phyloP scores from a whole-genome alignment of 2,329 filamentous ascomycete genomes.

The Fusarium clavum region DNA sequence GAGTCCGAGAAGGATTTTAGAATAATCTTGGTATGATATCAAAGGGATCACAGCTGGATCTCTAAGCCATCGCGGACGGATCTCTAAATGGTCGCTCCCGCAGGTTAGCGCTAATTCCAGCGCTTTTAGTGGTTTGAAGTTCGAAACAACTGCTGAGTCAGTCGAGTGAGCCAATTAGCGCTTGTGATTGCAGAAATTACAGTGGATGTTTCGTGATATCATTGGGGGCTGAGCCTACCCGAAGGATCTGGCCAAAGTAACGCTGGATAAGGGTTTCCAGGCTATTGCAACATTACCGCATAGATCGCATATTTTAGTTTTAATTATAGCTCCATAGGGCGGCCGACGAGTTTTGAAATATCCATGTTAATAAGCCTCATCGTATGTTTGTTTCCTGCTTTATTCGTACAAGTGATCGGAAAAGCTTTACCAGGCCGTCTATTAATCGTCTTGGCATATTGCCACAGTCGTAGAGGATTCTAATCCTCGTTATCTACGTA shows the following conservation, averaged over 20 bases:
- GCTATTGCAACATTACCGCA: background rate
- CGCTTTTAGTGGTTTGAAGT: background rate
- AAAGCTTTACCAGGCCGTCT: too few relatives aligned
- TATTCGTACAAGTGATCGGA: too few relatives aligned
- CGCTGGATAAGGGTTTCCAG: background rate
- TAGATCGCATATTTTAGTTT: background rate
- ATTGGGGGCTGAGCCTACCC: background rate
- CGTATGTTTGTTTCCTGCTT: too few relatives aligned
- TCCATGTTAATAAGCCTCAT: background rate
- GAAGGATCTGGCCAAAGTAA: background rate
- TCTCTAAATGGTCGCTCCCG: background rate
- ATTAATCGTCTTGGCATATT: too few relatives aligned
- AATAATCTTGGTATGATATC: background rate
- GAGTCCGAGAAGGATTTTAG: background rate
- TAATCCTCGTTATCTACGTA: background rate
- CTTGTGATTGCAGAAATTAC: too few relatives aligned
- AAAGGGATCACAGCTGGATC: rapidly evolving
- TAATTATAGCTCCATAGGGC: background rate
- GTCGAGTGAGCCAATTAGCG: too few relatives aligned
- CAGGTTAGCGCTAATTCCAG: background rate
- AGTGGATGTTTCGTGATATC: background rate
- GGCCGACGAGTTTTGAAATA: background rate
- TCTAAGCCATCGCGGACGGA: background rate
- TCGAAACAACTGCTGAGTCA: too few relatives aligned
- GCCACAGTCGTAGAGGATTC: background rate